Evolutionary conservation across 1,284 basidiomycete species (phyloP), one percentile per base, ranked within the genome.

Genomic region (Ganoderma meredithae): DNA sequence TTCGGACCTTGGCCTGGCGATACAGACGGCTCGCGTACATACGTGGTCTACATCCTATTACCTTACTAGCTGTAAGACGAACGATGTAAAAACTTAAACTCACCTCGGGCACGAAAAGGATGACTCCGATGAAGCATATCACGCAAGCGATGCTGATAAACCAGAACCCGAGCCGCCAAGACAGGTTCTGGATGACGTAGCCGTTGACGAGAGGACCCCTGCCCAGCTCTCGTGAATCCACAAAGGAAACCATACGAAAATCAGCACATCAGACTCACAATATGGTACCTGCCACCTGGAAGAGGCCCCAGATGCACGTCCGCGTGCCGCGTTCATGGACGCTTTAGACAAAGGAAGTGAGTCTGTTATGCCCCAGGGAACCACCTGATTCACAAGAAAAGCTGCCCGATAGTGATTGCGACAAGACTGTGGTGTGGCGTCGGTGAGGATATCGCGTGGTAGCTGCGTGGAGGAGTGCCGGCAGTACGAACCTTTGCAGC

Each of bases 311-410:
- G 8, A 83, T 80, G 7, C 82, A 79, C 0, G 81, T 75, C 36
- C 83, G 78, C 58, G 79, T 77, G 7, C 83, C 83, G 43, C 83
- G 78, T 68, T 84, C 82, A 56, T 84, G 83, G 1, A 84, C 79
- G 68, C 82, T 31, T 1, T 31, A 31, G 4, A 31, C 27, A 4
- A 31, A 1, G 27, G 15, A 1, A 25, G 31, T 13, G 31, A 31
- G 19, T 12, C 15, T 31, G 27, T 31, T 17, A 41, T 41, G 40
- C 40, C n/a, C 9, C 33, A 2, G 27, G 31, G 33, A 25, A 27
- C 6, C 13, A 12, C 8, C 12, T 25, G 7, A 52, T 75, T 68
- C 64, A 82, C 81, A 79, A 84, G 72, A 78, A 84, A n/a, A 84
- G 80, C 63, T 83, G 82, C 59, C 82, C 82, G 27, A 85, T 78